Conservation (phyloP, 768 basidiomycete species). For the Nidularia pulvinata region DNA sequence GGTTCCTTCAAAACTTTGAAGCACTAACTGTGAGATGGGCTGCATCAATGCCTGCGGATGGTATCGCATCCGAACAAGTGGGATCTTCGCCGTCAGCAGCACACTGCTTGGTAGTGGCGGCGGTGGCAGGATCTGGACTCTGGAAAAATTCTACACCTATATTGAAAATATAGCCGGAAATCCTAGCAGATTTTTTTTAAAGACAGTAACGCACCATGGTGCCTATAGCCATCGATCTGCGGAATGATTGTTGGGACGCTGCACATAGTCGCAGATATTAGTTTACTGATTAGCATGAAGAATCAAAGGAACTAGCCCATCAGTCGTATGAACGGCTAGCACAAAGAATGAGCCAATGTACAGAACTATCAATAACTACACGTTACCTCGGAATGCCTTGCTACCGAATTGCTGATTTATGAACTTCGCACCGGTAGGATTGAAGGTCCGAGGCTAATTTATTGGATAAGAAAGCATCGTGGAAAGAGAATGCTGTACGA, state of each 20-base stretch:
- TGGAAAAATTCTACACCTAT: constrained; percentile 22
- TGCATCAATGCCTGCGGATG: constrained; percentile 15
- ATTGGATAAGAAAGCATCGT: not conserved
- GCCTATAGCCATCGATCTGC: constrained; percentile 3
- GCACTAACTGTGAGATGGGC: constrained; percentile 14
- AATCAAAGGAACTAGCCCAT: constrained; percentile 4
- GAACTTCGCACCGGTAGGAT: constrained; percentile 9
- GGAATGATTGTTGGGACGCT: constrained; percentile 12
- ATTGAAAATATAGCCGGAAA: not conserved
- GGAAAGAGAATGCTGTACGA: not conserved
- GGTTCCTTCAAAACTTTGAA: not conserved
- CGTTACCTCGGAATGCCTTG: constrained; percentile 11
- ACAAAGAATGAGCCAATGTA: too few relatives aligned
- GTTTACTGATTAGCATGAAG: not conserved
- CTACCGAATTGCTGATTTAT: constrained; percentile 10
- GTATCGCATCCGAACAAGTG: constrained; percentile 18
- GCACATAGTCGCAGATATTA: not conserved
- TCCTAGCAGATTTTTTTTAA: too few relatives aligned
- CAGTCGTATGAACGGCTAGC: constrained; percentile 10
- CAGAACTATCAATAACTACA: too few relatives aligned
- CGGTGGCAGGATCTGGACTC: constrained; percentile 16
- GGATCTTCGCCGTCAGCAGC: constrained; percentile 18
- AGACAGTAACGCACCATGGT: constrained; percentile 8
- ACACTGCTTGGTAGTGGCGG: constrained; percentile 16
- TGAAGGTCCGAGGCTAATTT: constrained; percentile 7